A percentile compares a stretch with the other conserved stretches of the same genome.
Evolutionary conservation across 352 stramenopile species (phyloP).

Genomic region (Pelagophyceae sp.): DNA sequence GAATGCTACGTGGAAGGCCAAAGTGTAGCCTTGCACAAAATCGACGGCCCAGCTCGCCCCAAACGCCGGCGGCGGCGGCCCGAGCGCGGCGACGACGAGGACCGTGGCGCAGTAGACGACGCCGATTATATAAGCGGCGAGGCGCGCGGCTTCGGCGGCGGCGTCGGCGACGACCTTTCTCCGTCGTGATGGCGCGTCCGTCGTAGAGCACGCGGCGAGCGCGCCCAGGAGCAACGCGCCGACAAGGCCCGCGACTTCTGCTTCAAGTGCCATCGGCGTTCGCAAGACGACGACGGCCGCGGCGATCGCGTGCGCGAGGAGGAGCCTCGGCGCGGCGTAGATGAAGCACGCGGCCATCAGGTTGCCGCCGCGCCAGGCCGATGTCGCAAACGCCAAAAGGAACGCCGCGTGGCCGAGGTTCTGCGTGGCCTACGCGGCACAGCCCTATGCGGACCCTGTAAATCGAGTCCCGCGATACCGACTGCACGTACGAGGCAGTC

Average conservation of each 20-base stretch:
- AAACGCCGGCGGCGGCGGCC: too few relatives aligned
- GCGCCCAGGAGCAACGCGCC: neutral
- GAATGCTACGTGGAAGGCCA: neutral
- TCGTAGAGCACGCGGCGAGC: neutral
- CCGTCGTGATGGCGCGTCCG: neutral
- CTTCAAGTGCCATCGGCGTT: too few relatives aligned
- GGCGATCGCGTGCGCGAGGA: neutral
- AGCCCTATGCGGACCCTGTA: too few relatives aligned
- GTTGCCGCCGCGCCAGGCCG: neutral
- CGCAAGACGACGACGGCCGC: too few relatives aligned
- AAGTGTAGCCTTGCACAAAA: neutral
- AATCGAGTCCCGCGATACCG: too few relatives aligned
- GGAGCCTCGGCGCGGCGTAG: neutral
- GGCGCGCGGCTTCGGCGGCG: too few relatives aligned
- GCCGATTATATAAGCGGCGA: too few relatives aligned
- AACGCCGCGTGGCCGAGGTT: neutral
- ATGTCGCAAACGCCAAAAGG: neutral
- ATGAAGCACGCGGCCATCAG: neutral
- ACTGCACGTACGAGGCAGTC: neutral
- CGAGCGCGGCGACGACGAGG: neutral
- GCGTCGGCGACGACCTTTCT: too few relatives aligned
- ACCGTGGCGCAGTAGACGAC: too few relatives aligned
- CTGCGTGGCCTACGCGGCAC: too few relatives aligned
- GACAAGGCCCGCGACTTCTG: too few relatives aligned
- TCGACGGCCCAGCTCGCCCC: too few relatives aligned